Conservation (phyloP, 805 yeast genomes). For the Yarrowia yakushimensis region DNA sequence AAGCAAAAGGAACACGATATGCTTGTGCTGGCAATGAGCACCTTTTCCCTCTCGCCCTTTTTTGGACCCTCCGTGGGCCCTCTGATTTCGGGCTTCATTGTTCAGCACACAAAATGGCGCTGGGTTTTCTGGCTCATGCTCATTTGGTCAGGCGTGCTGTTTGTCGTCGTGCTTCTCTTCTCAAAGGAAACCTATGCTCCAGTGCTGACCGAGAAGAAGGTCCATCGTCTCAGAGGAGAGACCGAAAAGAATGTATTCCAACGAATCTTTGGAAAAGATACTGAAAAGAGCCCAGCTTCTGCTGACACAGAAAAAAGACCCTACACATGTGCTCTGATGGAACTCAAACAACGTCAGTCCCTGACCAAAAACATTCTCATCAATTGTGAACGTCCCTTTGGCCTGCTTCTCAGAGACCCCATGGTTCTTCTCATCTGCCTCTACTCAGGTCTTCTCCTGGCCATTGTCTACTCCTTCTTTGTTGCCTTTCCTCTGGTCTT, state of each 20-base stretch:
- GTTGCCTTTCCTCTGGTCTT: constrained; percentile 58
- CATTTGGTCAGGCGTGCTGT: constrained; percentile 51
- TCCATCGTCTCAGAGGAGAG: constrained; percentile 33
- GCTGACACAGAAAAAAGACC: not conserved
- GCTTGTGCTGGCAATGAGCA: constrained; percentile 50
- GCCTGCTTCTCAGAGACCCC: constrained; percentile 54
- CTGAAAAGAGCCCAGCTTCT: not conserved
- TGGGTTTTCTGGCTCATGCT: constrained; percentile 60
- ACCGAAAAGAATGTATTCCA: not conserved
- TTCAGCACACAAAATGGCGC: constrained; percentile 45
- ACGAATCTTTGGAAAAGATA: not conserved
- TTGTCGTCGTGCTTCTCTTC: constrained; percentile 44
- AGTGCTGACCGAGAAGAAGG: constrained; percentile 47
- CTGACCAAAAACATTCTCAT: not conserved
- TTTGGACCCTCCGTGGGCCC: constrained; percentile 54
- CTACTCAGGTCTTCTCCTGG: constrained; percentile 63
- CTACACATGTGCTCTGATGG: constrained; percentile 15
- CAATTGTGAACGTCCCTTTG: constrained; percentile 55
- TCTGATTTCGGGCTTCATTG: constrained; percentile 48
- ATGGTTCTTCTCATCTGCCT: constrained; percentile 61
- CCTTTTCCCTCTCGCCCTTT: constrained; percentile 58
- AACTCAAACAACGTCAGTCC: not conserved
- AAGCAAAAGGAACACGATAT: constrained; percentile 44
- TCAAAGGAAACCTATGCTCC: constrained; percentile 58
- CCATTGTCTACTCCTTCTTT: constrained; percentile 60